Evolutionary conservation across 345 rosid genomes (phyloP).

Genomic region (Brassica rapa): DNA sequence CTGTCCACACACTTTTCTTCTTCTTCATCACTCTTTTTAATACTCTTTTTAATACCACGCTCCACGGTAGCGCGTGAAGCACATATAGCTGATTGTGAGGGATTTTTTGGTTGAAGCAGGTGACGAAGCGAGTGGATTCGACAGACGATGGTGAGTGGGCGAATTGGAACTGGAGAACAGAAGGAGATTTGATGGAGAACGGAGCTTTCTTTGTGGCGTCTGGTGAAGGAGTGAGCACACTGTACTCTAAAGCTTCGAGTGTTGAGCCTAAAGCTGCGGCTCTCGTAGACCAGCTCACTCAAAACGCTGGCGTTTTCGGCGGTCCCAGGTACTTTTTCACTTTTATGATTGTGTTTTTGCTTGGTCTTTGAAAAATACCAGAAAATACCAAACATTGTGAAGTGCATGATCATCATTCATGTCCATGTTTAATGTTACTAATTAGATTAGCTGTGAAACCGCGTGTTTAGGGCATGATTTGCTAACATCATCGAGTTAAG

Average conservation of each 20-base stretch:
- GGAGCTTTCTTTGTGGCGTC: slow-evolving; percentile 91
- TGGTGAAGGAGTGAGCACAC: slow-evolving; percentile 53
- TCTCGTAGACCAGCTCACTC: slow-evolving; percentile 59
- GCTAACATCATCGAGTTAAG: neutral
- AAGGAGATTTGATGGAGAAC: slow-evolving; percentile 75
- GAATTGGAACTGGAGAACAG: slow-evolving; percentile 87
- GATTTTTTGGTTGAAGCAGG: slow-evolving; percentile 41
- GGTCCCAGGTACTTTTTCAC: slow-evolving; percentile 52
- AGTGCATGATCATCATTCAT: neutral
- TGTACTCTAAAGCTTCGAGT: slow-evolving; percentile 70
- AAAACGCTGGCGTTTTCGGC: slow-evolving; percentile 70
- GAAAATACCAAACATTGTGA: neutral
- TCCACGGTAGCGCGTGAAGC: neutral
- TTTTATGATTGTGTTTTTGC: too few species aligned
- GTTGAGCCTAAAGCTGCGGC: slow-evolving; percentile 70
- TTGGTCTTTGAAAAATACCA: neutral
- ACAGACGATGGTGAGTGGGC: slow-evolving; percentile 67
- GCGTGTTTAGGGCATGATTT: slow-evolving; percentile 27
- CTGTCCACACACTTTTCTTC: neutral
- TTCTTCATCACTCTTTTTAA: neutral
- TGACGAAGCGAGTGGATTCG: slow-evolving; percentile 85
- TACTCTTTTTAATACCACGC: slow-evolving; percentile 19
- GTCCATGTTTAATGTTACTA: neutral
- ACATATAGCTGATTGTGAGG: neutral
- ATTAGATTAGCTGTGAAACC: slow-evolving; percentile 27